Base-by-base conservation (phyloP, 1,284 basidiomycete genomes). In the Grifola frondosa region DNA sequence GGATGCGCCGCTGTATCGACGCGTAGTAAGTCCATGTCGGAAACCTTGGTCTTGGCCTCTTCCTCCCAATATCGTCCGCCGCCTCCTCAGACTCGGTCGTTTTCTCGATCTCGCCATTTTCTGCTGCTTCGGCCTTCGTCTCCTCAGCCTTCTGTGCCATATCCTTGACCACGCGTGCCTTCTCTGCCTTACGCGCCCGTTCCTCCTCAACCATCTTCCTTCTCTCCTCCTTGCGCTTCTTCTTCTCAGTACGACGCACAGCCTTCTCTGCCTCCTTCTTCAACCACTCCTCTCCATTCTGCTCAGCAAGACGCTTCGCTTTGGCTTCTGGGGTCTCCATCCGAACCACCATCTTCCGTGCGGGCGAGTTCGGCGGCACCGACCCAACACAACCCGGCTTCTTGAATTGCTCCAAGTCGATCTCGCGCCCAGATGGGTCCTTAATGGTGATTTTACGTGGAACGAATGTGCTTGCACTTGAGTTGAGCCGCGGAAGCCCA, bases 401-500 rank as follows among this genome's bases (percentile, higher is more conserved):
- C 53, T 74, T 77, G 46, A 83, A 62, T 20, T 66, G 60, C 32
- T 75, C 76, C 24, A 87, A 41, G 38, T 76, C 71, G 28, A 88
- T 65, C 61, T 85, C 83, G 16, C 65, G 72, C 16, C 86, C 86
- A 22, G 81, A 76, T 42, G 58, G 50, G 41, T 66, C 73, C 63
- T 79, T 83, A 43, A 84, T 66, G 26, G 81, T 65, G 51, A 76
- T 77, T 40, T 64, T 64, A n/a, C 65, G 58, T 60, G 86, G 85
- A 12, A 86, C 77, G 58, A 88, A 88, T 1, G 82, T 58, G 45
- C 63, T 74, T 1, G 85, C 84, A 54, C 72, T 73, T 7, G 76
- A 75, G 57, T 81, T 86, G 41, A 88, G 68, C 9, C 75, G 68
- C 37, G 62, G 52, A 13, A 53, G 42, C 0, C 61, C 68, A 33